These are phyloP conservation scores for Reutealis trisperma DNA, from an alignment of 345 rosid genomes.

Conservation along the genomic window DNA sequence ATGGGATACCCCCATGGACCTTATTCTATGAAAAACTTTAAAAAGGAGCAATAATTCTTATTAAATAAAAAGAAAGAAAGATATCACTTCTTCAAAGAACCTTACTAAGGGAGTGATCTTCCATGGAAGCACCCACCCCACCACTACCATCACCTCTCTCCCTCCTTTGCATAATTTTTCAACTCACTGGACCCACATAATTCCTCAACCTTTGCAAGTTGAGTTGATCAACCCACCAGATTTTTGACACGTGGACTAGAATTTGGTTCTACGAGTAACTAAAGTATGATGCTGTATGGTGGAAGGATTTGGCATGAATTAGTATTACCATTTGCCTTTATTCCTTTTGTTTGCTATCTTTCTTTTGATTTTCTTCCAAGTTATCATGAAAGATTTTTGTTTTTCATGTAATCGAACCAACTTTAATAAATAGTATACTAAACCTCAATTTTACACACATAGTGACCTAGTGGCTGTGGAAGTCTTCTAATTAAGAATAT, in stretches of 20 bases:
- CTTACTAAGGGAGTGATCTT: background rate
- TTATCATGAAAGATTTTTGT: background rate
- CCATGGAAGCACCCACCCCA: background rate
- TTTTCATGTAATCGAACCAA: too few species aligned
- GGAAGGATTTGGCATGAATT: background rate
- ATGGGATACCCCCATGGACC: background rate
- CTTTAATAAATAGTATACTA: too few species aligned
- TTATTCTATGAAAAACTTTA: background rate
- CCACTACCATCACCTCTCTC: background rate
- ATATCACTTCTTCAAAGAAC: background rate
- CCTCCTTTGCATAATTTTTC: slow-evolving; percentile 15
- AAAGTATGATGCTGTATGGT: background rate
- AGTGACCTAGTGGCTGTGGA: too few species aligned
- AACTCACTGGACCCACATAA: background rate
- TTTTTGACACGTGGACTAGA: background rate
- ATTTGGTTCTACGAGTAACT: slow-evolving; percentile 9
- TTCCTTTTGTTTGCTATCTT: background rate
- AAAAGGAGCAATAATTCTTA: background rate
- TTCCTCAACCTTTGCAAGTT: background rate
- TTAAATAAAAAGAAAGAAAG: background rate
- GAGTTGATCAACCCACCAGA: background rate
- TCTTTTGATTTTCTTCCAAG: background rate
- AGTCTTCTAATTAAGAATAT: too few species aligned
- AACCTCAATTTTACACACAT: too few species aligned
- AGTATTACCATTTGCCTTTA: background rate